Conservation (phyloP, 2,329 filamentous ascomycete species). For the Colletotrichum gigasporum region DNA sequence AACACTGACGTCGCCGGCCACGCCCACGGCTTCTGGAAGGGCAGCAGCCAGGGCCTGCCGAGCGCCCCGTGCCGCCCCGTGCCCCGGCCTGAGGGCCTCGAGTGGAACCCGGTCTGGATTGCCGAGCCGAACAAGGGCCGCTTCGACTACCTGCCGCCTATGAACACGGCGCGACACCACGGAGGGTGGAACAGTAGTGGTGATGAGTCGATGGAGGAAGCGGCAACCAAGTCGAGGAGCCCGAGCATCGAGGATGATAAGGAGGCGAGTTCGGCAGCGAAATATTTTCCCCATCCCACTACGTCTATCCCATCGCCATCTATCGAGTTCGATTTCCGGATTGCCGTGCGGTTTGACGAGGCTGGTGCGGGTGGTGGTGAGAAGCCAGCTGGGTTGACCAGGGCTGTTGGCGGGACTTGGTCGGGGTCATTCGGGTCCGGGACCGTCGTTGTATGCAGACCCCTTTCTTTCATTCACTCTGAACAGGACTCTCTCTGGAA, state of each 20-base stretch:
- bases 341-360: conserved; percentile 45
- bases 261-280: not conserved
- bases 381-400: conserved; percentile 53
- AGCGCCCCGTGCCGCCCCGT: not conserved
- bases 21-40: not conserved
- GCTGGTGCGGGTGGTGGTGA: not conserved
- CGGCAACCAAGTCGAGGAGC: not conserved
- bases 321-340: conserved; percentile 58
- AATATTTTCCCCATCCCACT: conserved; percentile 45
- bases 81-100: not conserved
- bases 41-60: not conserved
- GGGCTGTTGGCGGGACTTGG: conserved; percentile 56
- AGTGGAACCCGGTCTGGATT: conserved; percentile 4
- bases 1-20: not conserved
- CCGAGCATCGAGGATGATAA: no score
- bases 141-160: not conserved
- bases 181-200: not conserved
- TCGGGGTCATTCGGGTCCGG: conserved; percentile 59
- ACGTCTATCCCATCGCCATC: conserved; percentile 54
- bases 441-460: conserved; percentile 50
- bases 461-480: conserved; percentile 6
- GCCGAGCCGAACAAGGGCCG: not conserved
- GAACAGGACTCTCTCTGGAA: no score
- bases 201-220: not conserved
- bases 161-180: not conserved